Base-by-base conservation (phyloP, 2,329 filamentous ascomycete species). In the Fusarium metavorans region DNA sequence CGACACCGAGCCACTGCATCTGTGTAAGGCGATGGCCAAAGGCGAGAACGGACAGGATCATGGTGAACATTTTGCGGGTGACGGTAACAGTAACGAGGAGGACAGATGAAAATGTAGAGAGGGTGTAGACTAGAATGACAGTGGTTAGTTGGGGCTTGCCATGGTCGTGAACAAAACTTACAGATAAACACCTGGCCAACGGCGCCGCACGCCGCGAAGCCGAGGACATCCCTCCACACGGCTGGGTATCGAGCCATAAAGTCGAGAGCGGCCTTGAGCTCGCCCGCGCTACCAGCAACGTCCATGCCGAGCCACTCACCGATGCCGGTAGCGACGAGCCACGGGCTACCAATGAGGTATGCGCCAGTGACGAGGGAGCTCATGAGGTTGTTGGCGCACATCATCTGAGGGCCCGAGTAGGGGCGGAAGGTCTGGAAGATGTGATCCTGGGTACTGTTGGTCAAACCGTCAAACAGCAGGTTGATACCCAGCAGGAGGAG, bases 11-110 rank as follows among this genome's bases (percentile, higher is more conserved):
- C 94, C 95, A 98, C 85, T 99, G 97, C 89, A 96, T 97, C n/a
- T 87, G 85, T 32, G 91, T 93, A 58, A 99, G 88, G 73, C 89
- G 90, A 83, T 99, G 97, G 32, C 97, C 97, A 82, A 98, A 99
- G 85, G 95, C 95, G 70, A 98, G 87, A 32, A 99, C 97, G 64
- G 95, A 98, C 61, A 98, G 88, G 69, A 98, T 94, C 97, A 99
- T 99, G 76, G 96, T 98, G 82, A 98, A 90, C 97, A 99, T 99
- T 87, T 99, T 99, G 80, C 97, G 90, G 54, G 97, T 99, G 54
- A 99, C 97, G 2, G 95, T 99, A 4, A 99, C 95, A 6, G 97
- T 98, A 50, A 98, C 96, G 59, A 99, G 91, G 61, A 98, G 89
- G 58, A 99, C 90, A 11, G 93, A 97, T 11, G 94, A 97, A 85